These are phyloP conservation scores for Mortierella sp. DNA, from an alignment of 371 early-diverging fungal genomes.

Conservation along the genomic window DNA sequence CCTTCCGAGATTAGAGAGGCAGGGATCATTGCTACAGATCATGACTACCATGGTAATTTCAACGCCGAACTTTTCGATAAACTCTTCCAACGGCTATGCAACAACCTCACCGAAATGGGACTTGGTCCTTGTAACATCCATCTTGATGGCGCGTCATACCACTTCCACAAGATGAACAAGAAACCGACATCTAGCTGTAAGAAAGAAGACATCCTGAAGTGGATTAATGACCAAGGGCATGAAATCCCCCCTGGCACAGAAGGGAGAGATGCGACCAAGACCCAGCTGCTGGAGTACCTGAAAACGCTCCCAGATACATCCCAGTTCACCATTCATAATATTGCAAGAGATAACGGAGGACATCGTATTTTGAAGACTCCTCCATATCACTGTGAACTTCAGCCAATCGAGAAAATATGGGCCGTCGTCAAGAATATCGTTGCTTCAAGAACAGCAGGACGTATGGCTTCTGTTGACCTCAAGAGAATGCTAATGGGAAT, in stretches of 20 bases:
- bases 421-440: conserved; percentile 21
- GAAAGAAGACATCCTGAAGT: background rate
- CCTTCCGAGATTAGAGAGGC: background rate
- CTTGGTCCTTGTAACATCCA: conserved; percentile 14
- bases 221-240: background rate
- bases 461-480: conserved; percentile 3
- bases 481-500: background rate
- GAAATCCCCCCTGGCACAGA: background rate
- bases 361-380: conserved; percentile 22
- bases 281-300: background rate
- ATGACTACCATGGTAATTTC: conserved; percentile 19
- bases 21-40: background rate
- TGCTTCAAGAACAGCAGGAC: conserved; percentile 2
- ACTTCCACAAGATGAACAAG: conserved; percentile 8
- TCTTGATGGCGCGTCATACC: conserved; percentile 20
- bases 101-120: conserved; percentile 11
- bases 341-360: conserved; percentile 7
- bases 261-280: background rate
- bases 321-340: conserved; percentile 1
- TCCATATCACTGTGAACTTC: conserved; percentile 30
- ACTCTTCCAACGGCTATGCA: conserved; percentile 5
- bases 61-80: conserved; percentile 7
- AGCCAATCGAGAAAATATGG: conserved; percentile 34
- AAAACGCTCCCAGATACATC: background rate
- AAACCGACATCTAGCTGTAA: background rate